Conservation (phyloP, 164 flowering plant species). For the Umbilicus rupestris region DNA sequence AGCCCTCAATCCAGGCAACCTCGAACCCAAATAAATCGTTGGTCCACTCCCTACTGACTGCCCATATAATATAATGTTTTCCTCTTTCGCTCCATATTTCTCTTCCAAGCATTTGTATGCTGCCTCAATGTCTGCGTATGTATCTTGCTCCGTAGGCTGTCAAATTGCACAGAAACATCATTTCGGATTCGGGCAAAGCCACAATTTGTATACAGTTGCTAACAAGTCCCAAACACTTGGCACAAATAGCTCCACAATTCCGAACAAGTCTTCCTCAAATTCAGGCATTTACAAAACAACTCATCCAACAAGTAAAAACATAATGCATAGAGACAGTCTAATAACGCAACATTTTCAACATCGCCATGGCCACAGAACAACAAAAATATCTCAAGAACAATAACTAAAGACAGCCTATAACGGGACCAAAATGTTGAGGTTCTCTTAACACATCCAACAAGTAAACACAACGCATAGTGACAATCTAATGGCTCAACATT, state of each 20-base stretch:
- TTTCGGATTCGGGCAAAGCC: background rate
- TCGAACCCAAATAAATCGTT: slow-evolving; percentile 60
- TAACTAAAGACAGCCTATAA: too few relatives aligned
- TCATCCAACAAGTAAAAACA: too few relatives aligned
- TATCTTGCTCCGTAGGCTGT: slow-evolving; percentile 85
- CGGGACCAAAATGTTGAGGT: too few relatives aligned
- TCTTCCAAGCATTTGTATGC: slow-evolving; percentile 70
- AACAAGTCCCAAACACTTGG: background rate
- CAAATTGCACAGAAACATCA: background rate
- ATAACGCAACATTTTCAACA: too few relatives aligned
- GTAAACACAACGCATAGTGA: too few relatives aligned
- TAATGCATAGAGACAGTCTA: too few relatives aligned
- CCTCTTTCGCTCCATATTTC: slow-evolving; percentile 66
- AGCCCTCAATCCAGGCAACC: slow-evolving; percentile 58
- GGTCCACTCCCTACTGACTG: slow-evolving; percentile 99
- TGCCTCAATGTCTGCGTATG: slow-evolving; percentile 91
- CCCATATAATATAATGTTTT: slow-evolving; percentile 77
- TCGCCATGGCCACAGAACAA: too few relatives aligned
- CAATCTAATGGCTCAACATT: too few relatives aligned
- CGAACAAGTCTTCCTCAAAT: too few relatives aligned
- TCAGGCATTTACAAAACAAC: too few relatives aligned
- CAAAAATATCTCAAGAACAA: too few relatives aligned
- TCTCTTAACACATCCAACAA: too few relatives aligned
- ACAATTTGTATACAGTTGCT: background rate
- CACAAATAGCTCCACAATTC: background rate